Evolutionary conservation across 768 basidiomycete genomes (phyloP).

Genomic region (Suillus brevipes): DNA sequence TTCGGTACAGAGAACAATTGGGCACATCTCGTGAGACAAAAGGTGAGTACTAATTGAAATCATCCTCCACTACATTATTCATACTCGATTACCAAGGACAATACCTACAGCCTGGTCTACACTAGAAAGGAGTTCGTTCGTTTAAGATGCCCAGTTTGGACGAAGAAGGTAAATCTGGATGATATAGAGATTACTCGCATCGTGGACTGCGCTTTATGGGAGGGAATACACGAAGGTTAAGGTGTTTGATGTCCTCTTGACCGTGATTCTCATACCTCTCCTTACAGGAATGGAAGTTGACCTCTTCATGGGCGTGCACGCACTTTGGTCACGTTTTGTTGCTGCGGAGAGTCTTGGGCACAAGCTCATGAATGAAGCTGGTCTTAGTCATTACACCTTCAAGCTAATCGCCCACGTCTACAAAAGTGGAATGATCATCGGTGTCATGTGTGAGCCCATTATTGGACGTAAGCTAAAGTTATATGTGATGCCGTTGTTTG

Average conservation of each 20-base stretch:
- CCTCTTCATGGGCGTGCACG: constrained; percentile 28
- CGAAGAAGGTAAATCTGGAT: constrained; percentile 34
- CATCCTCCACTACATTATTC: neutral
- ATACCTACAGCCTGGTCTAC: constrained; percentile 28
- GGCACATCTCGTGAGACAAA: constrained; percentile 34
- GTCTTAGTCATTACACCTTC: constrained; percentile 30
- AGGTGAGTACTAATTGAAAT: constrained; percentile 5
- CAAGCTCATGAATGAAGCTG: constrained; percentile 29
- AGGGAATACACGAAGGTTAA: constrained; percentile 30
- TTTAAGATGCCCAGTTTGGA: constrained; percentile 28
- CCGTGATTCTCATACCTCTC: neutral
- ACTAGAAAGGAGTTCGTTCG: constrained; percentile 22
- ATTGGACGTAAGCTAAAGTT: constrained; percentile 26
- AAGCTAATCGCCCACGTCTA: constrained; percentile 31
- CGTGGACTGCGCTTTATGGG: constrained; percentile 21
- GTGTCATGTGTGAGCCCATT: constrained; percentile 31
- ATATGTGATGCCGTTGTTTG: neutral
- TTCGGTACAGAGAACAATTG: constrained; percentile 34
- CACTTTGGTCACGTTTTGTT: constrained; percentile 24
- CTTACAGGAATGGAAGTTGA: constrained; percentile 28
- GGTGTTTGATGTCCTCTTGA: neutral
- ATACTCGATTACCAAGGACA: constrained; percentile 10
- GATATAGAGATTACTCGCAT: constrained; percentile 35
- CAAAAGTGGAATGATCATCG: constrained; percentile 30
- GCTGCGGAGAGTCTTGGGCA: constrained; percentile 30